phyloP scores from a whole-genome alignment of 2,329 filamentous ascomycete genomes.

The Alternaria angustiovoidea region DNA sequence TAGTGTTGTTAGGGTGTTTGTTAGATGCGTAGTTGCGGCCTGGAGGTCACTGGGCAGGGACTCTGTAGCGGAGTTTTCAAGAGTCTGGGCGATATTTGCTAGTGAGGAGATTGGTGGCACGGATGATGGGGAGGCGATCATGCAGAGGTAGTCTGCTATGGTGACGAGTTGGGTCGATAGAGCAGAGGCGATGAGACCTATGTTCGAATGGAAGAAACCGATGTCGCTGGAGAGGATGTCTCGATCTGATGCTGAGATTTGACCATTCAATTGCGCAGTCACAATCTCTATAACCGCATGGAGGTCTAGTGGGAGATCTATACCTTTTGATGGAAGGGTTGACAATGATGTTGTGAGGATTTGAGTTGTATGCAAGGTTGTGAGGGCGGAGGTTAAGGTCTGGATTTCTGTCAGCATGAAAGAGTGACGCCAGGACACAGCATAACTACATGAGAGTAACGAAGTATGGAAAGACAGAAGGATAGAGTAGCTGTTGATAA shows the following conservation, averaged over 20 bases:
- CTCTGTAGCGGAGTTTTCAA: slow-evolving; percentile 22
- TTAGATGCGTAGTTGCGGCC: slow-evolving; percentile 40
- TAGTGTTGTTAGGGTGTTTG: slow-evolving; percentile 44
- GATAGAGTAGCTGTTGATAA: too few species aligned
- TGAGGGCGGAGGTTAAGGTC: slow-evolving; percentile 50
- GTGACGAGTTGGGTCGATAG: slow-evolving; percentile 46
- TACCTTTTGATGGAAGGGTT: slow-evolving; percentile 44
- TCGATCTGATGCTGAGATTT: slow-evolving; percentile 47
- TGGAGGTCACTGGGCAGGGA: slow-evolving; percentile 37
- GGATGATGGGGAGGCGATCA: slow-evolving; percentile 37
- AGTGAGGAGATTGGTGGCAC: slow-evolving; percentile 23
- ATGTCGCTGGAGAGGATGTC: slow-evolving; percentile 52
- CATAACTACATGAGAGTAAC: not conserved
- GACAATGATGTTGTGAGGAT: slow-evolving; percentile 48
- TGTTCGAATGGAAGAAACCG: slow-evolving; percentile 51
- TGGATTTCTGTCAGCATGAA: slow-evolving; percentile 26
- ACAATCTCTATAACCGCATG: slow-evolving; percentile 55
- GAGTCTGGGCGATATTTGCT: slow-evolving; percentile 10
- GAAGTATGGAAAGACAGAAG: too few species aligned
- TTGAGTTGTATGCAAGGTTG: slow-evolving; percentile 41
- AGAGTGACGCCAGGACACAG: not conserved
- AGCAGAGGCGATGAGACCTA: slow-evolving; percentile 43
- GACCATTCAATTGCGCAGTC: slow-evolving; percentile 50
- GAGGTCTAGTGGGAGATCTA: slow-evolving; percentile 53
- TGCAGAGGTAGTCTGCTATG: slow-evolving; percentile 44